A percentile compares a stretch with the other conserved stretches of the same genome.
Conservation (phyloP, 2,329 filamentous ascomycete species). For the Plenodomus tracheiphilus region DNA sequence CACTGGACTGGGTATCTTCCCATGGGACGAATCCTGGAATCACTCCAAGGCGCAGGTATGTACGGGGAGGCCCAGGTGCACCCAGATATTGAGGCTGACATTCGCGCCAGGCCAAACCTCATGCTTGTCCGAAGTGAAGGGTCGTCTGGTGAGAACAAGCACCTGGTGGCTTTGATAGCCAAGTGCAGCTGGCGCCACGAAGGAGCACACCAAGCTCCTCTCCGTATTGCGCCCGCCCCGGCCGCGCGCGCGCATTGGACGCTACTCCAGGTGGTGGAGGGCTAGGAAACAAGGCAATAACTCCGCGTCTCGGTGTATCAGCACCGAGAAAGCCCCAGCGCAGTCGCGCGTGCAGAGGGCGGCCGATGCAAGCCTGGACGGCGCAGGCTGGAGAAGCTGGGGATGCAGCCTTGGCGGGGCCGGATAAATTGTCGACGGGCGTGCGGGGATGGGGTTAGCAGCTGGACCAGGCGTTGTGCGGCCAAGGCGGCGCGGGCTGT, state of each 20-base stretch:
- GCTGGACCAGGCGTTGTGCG: constrained; percentile 17
- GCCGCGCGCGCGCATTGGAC: neutral
- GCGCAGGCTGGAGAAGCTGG: constrained; percentile 16
- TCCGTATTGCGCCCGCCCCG: constrained; percentile 15
- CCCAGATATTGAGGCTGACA: neutral
- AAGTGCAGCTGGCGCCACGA: constrained; percentile 6
- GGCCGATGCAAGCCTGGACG: too few species aligned
- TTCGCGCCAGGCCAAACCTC: too few species aligned
- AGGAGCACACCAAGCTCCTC: constrained; percentile 11
- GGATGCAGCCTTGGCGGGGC: constrained; percentile 16
- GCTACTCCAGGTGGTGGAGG: constrained; percentile 1
- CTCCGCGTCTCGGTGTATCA: constrained; percentile 11
- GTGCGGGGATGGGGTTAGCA: constrained; percentile 18
- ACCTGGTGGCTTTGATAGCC: neutral
- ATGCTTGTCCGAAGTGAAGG: too few species aligned
- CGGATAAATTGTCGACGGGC: constrained; percentile 18
- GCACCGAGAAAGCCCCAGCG: constrained; percentile 4
- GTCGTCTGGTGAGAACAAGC: too few species aligned
- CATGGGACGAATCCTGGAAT: neutral
- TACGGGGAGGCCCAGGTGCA: too few species aligned
- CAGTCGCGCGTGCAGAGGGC: neutral
- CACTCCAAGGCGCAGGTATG: too few species aligned
- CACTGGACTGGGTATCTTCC: neutral
- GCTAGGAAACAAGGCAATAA: neutral
- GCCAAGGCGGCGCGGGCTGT: constrained; percentile 5